Evolutionary conservation across 139 green algal genomes (phyloP).

Genomic region (Chlorella sp.): DNA sequence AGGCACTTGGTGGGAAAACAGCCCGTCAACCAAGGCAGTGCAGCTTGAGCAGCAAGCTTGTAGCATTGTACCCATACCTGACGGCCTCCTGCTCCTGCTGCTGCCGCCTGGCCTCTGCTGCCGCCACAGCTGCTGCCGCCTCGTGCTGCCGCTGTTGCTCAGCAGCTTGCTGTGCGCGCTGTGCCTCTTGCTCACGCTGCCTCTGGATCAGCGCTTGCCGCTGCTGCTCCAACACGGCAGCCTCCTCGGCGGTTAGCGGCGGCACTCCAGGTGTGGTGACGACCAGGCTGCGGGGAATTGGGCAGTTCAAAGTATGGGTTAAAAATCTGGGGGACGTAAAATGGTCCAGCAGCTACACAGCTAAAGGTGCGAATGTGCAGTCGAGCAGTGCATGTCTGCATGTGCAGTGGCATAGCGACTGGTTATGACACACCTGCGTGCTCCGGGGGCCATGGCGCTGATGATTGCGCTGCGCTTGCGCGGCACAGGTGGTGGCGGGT

Average conservation of each 20-base stretch:
- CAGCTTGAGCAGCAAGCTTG: too few species aligned
- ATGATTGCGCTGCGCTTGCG: conserved; percentile 34
- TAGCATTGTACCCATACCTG: too few species aligned
- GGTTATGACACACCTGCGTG: conserved; percentile 15
- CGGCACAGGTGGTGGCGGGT: conserved; percentile 23
- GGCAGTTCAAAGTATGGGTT: too few species aligned
- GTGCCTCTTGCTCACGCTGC: conserved; percentile 7
- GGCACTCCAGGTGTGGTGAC: conserved; percentile 30
- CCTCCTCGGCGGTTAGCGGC: conserved; percentile 6
- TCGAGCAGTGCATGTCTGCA: too few species aligned
- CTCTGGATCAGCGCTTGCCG: neutral
- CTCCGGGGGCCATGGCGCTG: conserved; percentile 21
- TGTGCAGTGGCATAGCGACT: too few species aligned
- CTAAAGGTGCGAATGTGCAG: too few species aligned
- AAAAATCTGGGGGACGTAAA: too few species aligned
- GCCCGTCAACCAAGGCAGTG: too few species aligned
- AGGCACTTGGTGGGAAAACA: too few species aligned
- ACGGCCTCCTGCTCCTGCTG: conserved; percentile 10
- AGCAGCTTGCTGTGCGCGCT: neutral
- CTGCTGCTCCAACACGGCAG: conserved; percentile 16
- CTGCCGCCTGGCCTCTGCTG: conserved; percentile 2
- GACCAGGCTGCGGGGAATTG: neutral
- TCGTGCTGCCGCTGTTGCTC: neutral
- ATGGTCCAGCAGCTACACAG: too few species aligned
- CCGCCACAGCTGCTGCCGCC: neutral